Conservation (phyloP, 352 stramenopile species). For the Globisporangium parvum region DNA sequence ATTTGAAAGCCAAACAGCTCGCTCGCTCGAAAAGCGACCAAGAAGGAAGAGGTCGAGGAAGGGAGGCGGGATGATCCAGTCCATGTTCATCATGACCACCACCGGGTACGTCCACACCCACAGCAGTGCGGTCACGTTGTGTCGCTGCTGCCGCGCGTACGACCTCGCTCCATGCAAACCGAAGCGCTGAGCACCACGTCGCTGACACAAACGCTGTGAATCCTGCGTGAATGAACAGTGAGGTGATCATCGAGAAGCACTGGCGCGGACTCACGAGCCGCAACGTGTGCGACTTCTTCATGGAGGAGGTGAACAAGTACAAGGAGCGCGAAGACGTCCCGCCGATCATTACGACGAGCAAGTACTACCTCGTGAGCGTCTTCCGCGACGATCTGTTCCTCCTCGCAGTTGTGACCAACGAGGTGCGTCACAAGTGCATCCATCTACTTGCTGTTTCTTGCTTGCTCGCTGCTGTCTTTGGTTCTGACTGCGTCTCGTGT, state of each 20-base stretch:
- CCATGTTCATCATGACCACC: slow-evolving; percentile 95
- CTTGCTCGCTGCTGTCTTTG: neutral
- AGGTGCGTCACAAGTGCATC: slow-evolving; percentile 64
- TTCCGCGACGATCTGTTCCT: slow-evolving; percentile 94
- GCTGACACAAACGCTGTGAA: neutral
- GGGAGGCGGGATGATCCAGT: slow-evolving; percentile 91
- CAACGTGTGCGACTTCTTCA: slow-evolving; percentile 97
- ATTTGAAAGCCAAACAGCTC: neutral
- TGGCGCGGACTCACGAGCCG: slow-evolving; percentile 94
- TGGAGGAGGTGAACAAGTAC: slow-evolving; percentile 95
- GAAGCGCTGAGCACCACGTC: neutral
- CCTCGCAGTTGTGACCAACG: slow-evolving; percentile 91
- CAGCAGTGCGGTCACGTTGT: neutral
- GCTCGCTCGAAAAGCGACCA: neutral
- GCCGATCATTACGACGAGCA: slow-evolving; percentile 84
- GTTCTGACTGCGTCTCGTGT: slow-evolving; percentile 6
- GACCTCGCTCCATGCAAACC: neutral
- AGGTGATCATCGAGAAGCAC: slow-evolving; percentile 98
- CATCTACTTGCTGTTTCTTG: neutral
- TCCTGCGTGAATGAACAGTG: slow-evolving; percentile 30
- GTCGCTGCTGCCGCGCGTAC: neutral
- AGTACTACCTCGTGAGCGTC: slow-evolving; percentile 90
- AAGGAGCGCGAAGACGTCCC: slow-evolving; percentile 81
- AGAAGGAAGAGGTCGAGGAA: neutral
- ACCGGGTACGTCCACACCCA: slow-evolving; percentile 50